These are phyloP conservation scores for Alternaria triticina DNA, from an alignment of 2,329 filamentous ascomycete genomes.

Conservation along the genomic window DNA sequence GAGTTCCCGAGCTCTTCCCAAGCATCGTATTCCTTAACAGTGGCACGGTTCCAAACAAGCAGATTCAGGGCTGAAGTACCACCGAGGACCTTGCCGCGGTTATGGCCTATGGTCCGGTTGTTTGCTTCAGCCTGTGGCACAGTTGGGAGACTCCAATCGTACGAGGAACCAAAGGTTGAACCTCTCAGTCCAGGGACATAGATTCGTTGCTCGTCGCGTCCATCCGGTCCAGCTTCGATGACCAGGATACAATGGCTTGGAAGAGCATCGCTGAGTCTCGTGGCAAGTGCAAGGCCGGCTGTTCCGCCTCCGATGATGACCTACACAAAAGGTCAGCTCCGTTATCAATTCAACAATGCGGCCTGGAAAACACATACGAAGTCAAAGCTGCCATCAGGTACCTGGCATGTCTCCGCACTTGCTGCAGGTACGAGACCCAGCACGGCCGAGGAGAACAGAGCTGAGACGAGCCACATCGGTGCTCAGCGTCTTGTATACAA, in stretches of 20 bases:
- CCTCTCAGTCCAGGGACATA: slow-evolving; percentile 29
- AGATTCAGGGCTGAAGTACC: slow-evolving; percentile 46
- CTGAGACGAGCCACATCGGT: neutral
- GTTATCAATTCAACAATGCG: neutral
- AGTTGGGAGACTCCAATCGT: slow-evolving; percentile 51
- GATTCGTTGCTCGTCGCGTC: slow-evolving; percentile 25
- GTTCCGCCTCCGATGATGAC: slow-evolving; percentile 26
- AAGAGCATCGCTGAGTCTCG: slow-evolving; percentile 35
- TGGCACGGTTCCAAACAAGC: slow-evolving; percentile 43
- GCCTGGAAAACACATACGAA: neutral
- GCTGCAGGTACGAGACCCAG: neutral
- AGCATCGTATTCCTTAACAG: slow-evolving; percentile 52
- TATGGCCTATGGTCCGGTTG: slow-evolving; percentile 28
- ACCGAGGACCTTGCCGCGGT: slow-evolving; percentile 38
- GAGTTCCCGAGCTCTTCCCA: slow-evolving; percentile 64
- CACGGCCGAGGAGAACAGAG: neutral
- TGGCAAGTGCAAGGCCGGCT: slow-evolving; percentile 26
- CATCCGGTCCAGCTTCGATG: slow-evolving; percentile 34
- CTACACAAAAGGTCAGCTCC: slow-evolving; percentile 1
- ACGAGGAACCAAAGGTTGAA: slow-evolving; percentile 23
- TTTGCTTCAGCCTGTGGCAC: slow-evolving; percentile 49
- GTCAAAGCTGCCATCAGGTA: neutral
- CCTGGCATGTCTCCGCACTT: neutral
- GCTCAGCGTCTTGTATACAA: neutral
- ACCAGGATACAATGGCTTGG: slow-evolving; percentile 22